These are phyloP conservation scores for Malus sylvestris DNA, from an alignment of 306 rosid genomes.

Conservation along the genomic window DNA sequence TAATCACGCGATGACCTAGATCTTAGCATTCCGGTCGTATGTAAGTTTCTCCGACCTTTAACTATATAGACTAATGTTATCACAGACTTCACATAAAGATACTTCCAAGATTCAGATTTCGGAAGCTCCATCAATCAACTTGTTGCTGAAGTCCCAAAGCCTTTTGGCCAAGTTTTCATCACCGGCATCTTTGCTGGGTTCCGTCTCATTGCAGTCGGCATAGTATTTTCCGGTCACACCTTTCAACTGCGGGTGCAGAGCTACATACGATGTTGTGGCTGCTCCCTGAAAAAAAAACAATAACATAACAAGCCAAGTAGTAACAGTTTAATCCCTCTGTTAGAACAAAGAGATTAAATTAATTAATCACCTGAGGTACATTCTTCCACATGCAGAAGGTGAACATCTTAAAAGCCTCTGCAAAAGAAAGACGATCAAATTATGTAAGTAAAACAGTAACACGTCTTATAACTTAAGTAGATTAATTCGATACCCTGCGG, in stretches of 20 bases:
- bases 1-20: no score
- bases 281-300: slow-evolving; percentile 47
- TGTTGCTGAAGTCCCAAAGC: slow-evolving; percentile 87
- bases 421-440: not conserved
- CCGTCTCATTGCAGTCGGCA: slow-evolving; percentile 64
- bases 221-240: slow-evolving; percentile 71
- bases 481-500: not conserved
- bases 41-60: not conserved
- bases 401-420: slow-evolving; percentile 56
- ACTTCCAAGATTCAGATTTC: not conserved
- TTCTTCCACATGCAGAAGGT: slow-evolving; percentile 76
- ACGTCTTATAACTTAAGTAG: not conserved
- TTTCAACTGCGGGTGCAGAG: slow-evolving; percentile 68
- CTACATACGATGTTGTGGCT: slow-evolving; percentile 79
- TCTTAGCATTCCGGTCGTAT: no score
- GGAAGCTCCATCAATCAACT: slow-evolving; percentile 37
- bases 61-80: not conserved
- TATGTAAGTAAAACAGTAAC: not conserved
- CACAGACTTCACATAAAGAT: not conserved
- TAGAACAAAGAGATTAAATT: not conserved
- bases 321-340: not conserved
- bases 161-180: slow-evolving; percentile 38
- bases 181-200: slow-evolving; percentile 48
- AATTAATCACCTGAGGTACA: slow-evolving; percentile 57
- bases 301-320: not conserved